Conservation (phyloP, 805 yeast genomes). For the Ogataea sp. region DNA sequence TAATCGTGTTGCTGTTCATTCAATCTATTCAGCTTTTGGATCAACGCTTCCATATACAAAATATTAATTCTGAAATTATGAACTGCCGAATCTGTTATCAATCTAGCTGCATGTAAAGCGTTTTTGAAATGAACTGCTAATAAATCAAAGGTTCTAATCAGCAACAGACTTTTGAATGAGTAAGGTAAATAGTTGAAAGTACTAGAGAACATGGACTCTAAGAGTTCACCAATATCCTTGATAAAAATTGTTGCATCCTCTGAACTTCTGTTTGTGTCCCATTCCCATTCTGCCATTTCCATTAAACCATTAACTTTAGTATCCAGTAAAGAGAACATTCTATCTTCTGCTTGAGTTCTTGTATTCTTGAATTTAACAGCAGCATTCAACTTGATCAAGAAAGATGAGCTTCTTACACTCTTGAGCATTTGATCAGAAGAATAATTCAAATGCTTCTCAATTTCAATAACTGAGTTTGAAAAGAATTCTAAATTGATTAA, state of each 20-base stretch:
- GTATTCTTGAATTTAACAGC: conserved; percentile 45
- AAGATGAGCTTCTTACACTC: conserved; percentile 20
- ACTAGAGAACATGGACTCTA: conserved; percentile 78
- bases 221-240: conserved; percentile 76
- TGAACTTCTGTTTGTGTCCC: conserved; percentile 49
- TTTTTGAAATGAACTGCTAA: conserved; percentile 64
- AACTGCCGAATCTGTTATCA: conserved; percentile 53
- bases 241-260: conserved; percentile 65
- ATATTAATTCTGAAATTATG: conserved; percentile 75
- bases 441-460: conserved; percentile 36
- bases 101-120: conserved; percentile 45
- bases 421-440: conserved; percentile 27
- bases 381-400: conserved; percentile 27
- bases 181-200: conserved; percentile 78
- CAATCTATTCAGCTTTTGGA: conserved; percentile 26
- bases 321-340: conserved; percentile 78
- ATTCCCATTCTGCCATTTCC: conserved; percentile 80
- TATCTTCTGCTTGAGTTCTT: conserved; percentile 66
- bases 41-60: conserved; percentile 57
- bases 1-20: conserved; percentile 10
- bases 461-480: conserved; percentile 62
- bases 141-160: conserved; percentile 81
- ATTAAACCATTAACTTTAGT: conserved; percentile 69
- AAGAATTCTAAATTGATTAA: conserved; percentile 84
- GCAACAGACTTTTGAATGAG: conserved; percentile 68